Base-by-base conservation (phyloP, 768 basidiomycete genomes). In the Asterophora lycoperdoides region DNA sequence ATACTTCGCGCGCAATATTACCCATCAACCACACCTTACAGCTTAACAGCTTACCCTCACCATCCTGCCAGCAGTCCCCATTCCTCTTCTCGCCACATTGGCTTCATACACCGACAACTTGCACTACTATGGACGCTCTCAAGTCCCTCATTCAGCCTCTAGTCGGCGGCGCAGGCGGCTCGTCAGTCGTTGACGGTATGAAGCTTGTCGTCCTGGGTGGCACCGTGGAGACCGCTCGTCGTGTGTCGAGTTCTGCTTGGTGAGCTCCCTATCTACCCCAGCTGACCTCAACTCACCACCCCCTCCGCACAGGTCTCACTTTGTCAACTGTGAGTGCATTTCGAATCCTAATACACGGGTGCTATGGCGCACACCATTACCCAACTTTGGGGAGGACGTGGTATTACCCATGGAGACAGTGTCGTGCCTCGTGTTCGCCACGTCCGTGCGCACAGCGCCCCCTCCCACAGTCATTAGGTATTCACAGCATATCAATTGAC, bases 151-250 rank as follows among this genome's bases (percentile, higher is more conserved):
- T 89, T 47, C 83, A 86, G 62, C 87, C 87, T 53, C 81, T 90
- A 64, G 82, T 87, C 58, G 83, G 82, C 68, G 81, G 81, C 67
- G 79, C 76, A 62, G 83, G 79, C 43, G 79, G 83, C 56, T 86
- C 84, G 20, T 88, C 86, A 41, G 80, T 90, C 73, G 78, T 92
- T 67, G 89, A 92, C 61, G 89, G 88, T 56, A 83, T 90, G 75
- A 92, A 92, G 70, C 86, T 91, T 62, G 89, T 92, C 68, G 86
- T 91, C 38, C 75, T 92, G 43, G 89, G 89, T 50, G 89, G 89
- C 48, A 90, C 89, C 1, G 89, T 92, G 49, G 89, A 91, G 69
- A 92, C 89, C 0, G 89, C 89, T 0, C 75, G 89, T 59, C 73
- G 89, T 54, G 81, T 89, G 28, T 87, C 86, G 17, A 88, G 86